phyloP scores from a whole-genome alignment of 2,329 filamentous ascomycete genomes.

The Parafenestella ontariensis region DNA sequence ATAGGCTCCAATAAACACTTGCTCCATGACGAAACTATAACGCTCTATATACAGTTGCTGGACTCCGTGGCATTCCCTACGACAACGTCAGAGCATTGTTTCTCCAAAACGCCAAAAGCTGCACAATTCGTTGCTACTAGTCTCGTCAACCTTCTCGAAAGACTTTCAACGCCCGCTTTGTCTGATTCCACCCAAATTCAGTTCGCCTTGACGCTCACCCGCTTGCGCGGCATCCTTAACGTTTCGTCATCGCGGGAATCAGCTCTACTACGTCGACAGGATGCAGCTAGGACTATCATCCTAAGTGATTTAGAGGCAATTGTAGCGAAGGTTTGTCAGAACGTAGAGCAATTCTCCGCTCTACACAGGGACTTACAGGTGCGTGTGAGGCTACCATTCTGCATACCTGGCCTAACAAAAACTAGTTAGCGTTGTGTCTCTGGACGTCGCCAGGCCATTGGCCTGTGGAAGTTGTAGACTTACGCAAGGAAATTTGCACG shows the following conservation, averaged over 20 bases:
- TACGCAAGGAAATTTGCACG: constrained; percentile 32
- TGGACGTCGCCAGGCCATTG: constrained; percentile 39
- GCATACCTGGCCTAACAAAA: constrained; percentile 8
- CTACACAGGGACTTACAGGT: constrained; percentile 45
- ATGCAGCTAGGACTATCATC: constrained; percentile 10
- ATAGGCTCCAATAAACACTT: constrained; percentile 9
- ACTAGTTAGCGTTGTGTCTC: constrained; percentile 42
- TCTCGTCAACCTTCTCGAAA: constrained; percentile 28
- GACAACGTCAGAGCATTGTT: constrained; percentile 1
- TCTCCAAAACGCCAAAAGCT: constrained; percentile 27
- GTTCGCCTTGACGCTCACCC: constrained; percentile 32
- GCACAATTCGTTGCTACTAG: constrained; percentile 23
- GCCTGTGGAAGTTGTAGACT: constrained; percentile 29
- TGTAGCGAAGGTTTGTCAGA: constrained; percentile 27
- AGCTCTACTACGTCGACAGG: neutral
- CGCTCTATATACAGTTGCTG: constrained; percentile 33
- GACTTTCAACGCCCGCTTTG: constrained; percentile 15
- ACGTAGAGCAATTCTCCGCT: constrained; percentile 18
- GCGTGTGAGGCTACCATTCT: constrained; percentile 2
- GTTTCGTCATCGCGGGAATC: neutral
- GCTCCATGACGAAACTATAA: constrained; percentile 28
- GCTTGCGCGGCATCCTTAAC: constrained; percentile 19
- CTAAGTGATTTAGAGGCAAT: constrained; percentile 23
- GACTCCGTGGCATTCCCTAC: constrained; percentile 19
- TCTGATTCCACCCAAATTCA: constrained; percentile 31